Evolutionary conservation across 306 rosid genomes (phyloP).

Genomic region (Rubus idaeus): DNA sequence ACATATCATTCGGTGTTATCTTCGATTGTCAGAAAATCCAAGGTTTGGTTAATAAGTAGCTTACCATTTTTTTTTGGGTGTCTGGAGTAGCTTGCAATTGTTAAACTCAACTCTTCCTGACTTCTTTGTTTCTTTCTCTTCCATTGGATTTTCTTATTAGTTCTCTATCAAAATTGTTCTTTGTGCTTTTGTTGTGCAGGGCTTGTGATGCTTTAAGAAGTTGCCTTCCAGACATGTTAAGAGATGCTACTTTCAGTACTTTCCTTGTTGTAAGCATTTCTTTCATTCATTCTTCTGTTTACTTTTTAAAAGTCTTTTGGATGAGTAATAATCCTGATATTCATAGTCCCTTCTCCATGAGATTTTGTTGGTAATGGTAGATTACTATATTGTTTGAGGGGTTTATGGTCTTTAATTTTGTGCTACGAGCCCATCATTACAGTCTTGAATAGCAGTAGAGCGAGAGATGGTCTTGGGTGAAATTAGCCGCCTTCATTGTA

Average conservation of each 20-base stretch:
- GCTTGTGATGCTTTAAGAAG: conserved; percentile 69
- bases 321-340: background rate
- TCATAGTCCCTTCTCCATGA: background rate
- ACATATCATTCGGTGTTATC: conserved; percentile 70
- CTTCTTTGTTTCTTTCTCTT: background rate
- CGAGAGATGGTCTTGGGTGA: background rate
- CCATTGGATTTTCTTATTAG: background rate
- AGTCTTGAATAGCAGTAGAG: too few relatives aligned
- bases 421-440: background rate
- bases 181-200: conserved; percentile 36
- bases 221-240: conserved; percentile 70
- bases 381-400: background rate
- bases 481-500: too few relatives aligned
- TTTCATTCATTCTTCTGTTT: background rate
- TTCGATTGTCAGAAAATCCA: conserved; percentile 64
- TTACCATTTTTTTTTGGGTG: too few relatives aligned
- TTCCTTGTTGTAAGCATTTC: conserved; percentile 61
- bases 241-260: conserved; percentile 56
- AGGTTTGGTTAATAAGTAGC: conserved; percentile 37
- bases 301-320: background rate
- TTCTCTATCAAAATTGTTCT: background rate
- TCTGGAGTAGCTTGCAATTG: too few relatives aligned
- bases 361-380: background rate
- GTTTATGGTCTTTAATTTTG: background rate
- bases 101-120: background rate